Evolutionary conservation across 352 stramenopile species (phyloP), one percentile per base, ranked within the genome.

Genomic region (Globisporangium recalcitrans): DNA sequence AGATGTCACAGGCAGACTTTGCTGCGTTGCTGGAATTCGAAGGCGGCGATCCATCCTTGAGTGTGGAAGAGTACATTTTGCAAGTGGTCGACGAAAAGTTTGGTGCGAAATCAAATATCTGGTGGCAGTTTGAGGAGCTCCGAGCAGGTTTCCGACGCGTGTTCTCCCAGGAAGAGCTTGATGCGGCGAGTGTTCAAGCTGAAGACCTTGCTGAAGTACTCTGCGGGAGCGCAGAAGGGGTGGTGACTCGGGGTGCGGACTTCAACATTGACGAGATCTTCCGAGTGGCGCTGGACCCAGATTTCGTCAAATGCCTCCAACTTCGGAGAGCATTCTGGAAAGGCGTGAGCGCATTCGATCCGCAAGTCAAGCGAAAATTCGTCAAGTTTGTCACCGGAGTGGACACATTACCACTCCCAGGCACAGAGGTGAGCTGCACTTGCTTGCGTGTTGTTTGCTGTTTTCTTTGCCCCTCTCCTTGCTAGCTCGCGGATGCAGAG

Each of bases 331-430:
- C 48, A 0, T 90, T 91, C 24, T 92, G 82, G 80, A 40, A 62
- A 8, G 70, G 61, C 4, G 79, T 89, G n/a, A 80, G 78, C 56
- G 54, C 44, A 11, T 88, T 89, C 11, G 69, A 80, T 7, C 70
- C 71, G n/a, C 46, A 34, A 38, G 31, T 83, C 32, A 89, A 92
- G 65, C 75, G 80, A 13, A 80, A 83, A 29, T 68, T 89, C 8
- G 63, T 92, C 59, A 87, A 90, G 62, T 92, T 92, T 61, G 75
- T 92, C 61, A 89, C 80, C 7, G 82, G 82, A 3, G 75, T 89
- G 9, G 80, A 85, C 27, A 87, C 79, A 2, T 27, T 92, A 24
- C 82, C 82, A 0, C 62, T 89, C 21, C 27, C 70, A n/a, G 79
- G 79, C 36, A 86, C 75, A 4, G 82, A 92, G 73, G 82, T 91